These are phyloP conservation scores for Cercospora canescens DNA, from an alignment of 2,329 filamentous ascomycete genomes.

Conservation along the genomic window DNA sequence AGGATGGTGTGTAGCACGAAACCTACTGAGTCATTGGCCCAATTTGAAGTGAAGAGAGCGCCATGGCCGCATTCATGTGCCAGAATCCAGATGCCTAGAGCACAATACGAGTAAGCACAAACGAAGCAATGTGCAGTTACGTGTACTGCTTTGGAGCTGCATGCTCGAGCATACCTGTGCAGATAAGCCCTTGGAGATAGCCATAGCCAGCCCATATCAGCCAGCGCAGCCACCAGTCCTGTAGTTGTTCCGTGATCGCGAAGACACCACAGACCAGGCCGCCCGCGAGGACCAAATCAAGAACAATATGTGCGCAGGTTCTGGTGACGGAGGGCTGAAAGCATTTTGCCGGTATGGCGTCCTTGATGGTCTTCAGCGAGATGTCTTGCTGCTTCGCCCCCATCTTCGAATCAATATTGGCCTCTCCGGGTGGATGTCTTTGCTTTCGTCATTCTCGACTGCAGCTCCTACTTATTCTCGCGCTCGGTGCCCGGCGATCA, in stretches of 20 bases:
- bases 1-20: constrained; percentile 66
- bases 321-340: constrained; percentile 10
- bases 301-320: constrained; percentile 11
- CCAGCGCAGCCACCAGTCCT: constrained; percentile 7
- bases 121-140: background rate
- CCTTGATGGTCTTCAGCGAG: constrained; percentile 2
- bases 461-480: background rate
- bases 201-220: constrained; percentile 49
- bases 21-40: constrained; percentile 62
- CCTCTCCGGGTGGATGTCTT: background rate
- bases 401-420: background rate
- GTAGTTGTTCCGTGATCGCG: background rate
- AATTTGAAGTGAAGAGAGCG: constrained; percentile 60
- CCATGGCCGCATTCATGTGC: constrained; percentile 72
- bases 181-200: constrained; percentile 64
- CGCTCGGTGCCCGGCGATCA: background rate
- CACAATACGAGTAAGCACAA: background rate
- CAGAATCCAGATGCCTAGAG: constrained; percentile 64
- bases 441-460: background rate
- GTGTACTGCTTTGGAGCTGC: background rate
- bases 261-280: constrained; percentile 10
- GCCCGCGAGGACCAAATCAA: constrained; percentile 8
- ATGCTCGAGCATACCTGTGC: constrained; percentile 43
- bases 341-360: constrained; percentile 16
- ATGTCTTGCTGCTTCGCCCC: background rate